A percentile compares a stretch with the other conserved stretches of the same genome.
Evolutionary conservation across 2,329 filamentous ascomycete species (phyloP).

Genomic region (Xylaria sp.): DNA sequence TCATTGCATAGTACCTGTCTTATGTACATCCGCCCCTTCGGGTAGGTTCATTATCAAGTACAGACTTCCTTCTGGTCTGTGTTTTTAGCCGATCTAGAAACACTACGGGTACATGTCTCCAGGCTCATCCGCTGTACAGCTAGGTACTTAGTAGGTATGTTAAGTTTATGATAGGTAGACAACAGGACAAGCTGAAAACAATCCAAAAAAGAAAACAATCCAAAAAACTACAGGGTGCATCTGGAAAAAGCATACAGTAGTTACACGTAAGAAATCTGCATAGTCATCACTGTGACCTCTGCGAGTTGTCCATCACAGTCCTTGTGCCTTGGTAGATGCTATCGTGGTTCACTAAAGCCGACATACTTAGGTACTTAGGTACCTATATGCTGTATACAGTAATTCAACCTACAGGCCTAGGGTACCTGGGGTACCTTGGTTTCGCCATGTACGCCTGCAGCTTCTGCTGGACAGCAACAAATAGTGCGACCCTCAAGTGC

Average conservation of each 20-base stretch:
- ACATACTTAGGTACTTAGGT: background rate
- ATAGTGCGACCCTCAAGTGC: no score
- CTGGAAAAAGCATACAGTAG: background rate
- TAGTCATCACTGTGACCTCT: background rate
- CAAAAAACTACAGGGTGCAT: background rate
- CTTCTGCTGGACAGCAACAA: no score
- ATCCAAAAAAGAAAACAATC: background rate
- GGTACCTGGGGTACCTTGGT: no score
- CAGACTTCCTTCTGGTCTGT: no score
- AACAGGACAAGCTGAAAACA: constrained; percentile 19
- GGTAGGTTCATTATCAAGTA: no score
- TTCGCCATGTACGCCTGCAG: background rate
- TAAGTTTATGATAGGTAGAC: background rate
- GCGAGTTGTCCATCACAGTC: background rate
- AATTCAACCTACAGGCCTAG: no score
- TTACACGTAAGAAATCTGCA: constrained; percentile 7
- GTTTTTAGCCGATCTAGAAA: no score
- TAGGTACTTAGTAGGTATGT: background rate
- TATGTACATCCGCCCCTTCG: no score
- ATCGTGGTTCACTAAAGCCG: background rate
- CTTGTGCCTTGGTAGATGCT: background rate
- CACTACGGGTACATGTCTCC: no score
- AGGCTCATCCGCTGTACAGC: no score
- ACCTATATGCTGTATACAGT: background rate
- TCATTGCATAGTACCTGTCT: no score